phyloP scores from a whole-genome alignment of 345 rosid genomes.

The Eutrema heterophyllum region DNA sequence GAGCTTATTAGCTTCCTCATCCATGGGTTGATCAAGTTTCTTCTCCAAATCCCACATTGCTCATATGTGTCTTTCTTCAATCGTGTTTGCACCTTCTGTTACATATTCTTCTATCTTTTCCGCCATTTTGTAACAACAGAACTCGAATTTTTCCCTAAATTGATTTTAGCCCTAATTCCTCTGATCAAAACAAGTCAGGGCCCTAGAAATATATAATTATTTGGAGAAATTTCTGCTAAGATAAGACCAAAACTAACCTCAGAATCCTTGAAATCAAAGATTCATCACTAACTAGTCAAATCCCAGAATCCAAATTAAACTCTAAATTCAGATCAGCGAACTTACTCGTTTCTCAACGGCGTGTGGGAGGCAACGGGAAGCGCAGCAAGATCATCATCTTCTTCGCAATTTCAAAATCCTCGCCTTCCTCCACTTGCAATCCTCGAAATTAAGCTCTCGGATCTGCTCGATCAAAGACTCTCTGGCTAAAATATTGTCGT shows the following conservation, averaged over 20 bases:
- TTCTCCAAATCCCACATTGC: slow-evolving; percentile 90
- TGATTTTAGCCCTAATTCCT: not conserved
- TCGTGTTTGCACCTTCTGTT: slow-evolving; percentile 47
- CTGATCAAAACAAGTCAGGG: not conserved
- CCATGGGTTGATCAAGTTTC: slow-evolving; percentile 96
- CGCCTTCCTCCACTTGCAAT: no score
- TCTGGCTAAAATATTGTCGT: no score
- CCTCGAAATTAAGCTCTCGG: no score
- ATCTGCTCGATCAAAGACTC: no score
- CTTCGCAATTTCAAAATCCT: no score
- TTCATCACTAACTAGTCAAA: no score
- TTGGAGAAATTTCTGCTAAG: not conserved
- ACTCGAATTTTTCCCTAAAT: not conserved
- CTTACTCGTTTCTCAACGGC: no score
- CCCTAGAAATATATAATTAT: not conserved
- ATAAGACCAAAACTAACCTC: not conserved
- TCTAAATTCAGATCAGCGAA: no score
- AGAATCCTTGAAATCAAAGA: no score
- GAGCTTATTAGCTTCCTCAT: slow-evolving; percentile 90
- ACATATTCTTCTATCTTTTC: slow-evolving; percentile 42
- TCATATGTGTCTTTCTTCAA: slow-evolving; percentile 47
- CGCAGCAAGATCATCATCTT: no score
- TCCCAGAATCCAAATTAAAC: no score
- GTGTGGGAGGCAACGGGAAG: no score
- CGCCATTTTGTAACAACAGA: slow-evolving; percentile 34